phyloP scores from a whole-genome alignment of 305 asterid species.

The Fraxinus greggii region DNA sequence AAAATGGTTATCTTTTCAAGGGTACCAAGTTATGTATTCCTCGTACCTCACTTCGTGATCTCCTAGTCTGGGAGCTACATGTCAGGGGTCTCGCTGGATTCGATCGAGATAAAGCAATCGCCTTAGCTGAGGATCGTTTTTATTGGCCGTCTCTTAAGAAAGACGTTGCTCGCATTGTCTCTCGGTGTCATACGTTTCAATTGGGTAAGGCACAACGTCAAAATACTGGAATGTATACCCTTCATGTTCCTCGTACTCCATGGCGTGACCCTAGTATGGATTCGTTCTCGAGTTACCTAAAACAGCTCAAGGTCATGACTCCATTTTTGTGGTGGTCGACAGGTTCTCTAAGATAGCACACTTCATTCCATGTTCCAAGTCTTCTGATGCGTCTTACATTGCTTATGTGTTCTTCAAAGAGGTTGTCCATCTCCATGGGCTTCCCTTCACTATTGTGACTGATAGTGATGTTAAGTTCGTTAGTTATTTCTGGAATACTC shows the following conservation, averaged over 20 bases:
- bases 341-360: neutral
- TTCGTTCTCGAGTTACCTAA: neutral
- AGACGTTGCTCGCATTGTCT: neutral
- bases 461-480: too few relatives aligned
- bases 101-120: neutral
- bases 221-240: neutral
- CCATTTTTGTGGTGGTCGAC: neutral
- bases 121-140: neutral
- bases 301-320: neutral
- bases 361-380: neutral
- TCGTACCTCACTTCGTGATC: neutral
- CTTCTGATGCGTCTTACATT: neutral
- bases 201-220: neutral
- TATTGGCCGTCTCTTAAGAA: neutral
- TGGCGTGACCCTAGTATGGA: neutral
- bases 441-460: neutral
- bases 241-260: neutral
- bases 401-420: neutral
- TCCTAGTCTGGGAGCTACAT: neutral
- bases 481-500: neutral
- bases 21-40: neutral
- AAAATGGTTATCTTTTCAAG: neutral
- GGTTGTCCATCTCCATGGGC: neutral
- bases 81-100: neutral
- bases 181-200: neutral